Conservation (phyloP, 768 basidiomycete species). For the Gloeopeniophorella convolvens region DNA sequence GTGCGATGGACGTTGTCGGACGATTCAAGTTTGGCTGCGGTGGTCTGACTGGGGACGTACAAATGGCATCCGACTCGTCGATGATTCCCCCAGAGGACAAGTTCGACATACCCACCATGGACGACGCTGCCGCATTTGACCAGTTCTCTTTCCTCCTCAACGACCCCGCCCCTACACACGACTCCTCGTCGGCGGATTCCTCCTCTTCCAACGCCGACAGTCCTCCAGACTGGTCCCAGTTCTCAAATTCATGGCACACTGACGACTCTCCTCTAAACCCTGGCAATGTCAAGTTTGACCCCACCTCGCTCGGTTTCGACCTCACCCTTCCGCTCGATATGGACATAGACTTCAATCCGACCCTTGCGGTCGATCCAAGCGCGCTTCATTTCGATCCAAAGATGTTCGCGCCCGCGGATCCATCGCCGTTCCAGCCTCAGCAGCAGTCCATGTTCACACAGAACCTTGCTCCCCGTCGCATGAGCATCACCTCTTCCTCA, state of each 20-base stretch:
- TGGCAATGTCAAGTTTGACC: constrained; percentile 10
- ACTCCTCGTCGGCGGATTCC: constrained; percentile 12
- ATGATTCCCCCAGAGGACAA: neutral
- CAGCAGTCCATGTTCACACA: constrained; percentile 16
- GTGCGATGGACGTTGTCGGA: too few relatives aligned
- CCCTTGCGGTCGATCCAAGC: constrained; percentile 59
- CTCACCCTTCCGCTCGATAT: constrained; percentile 38
- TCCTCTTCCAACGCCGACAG: constrained; percentile 12
- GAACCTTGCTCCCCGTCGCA: constrained; percentile 30
- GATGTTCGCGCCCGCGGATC: constrained; percentile 24
- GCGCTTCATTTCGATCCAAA: constrained; percentile 46
- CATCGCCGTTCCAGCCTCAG: constrained; percentile 9
- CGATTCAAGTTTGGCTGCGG: too few relatives aligned
- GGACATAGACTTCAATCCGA: constrained; percentile 57
- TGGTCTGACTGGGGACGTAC: too few relatives aligned
- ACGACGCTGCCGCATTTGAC: neutral
- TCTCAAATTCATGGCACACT: constrained; percentile 18
- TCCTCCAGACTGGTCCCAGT: constrained; percentile 22
- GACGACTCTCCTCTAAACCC: neutral
- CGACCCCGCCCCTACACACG: neutral
- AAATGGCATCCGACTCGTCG: constrained; percentile 1
- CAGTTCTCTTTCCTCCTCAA: constrained; percentile 1
- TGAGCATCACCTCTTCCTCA: constrained; percentile 50
- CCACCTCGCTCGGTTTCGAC: constrained; percentile 33
- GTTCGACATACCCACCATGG: constrained; percentile 8